These are phyloP conservation scores for Brassica balearica DNA, from an alignment of 441 rosid species.

Conservation along the genomic window DNA sequence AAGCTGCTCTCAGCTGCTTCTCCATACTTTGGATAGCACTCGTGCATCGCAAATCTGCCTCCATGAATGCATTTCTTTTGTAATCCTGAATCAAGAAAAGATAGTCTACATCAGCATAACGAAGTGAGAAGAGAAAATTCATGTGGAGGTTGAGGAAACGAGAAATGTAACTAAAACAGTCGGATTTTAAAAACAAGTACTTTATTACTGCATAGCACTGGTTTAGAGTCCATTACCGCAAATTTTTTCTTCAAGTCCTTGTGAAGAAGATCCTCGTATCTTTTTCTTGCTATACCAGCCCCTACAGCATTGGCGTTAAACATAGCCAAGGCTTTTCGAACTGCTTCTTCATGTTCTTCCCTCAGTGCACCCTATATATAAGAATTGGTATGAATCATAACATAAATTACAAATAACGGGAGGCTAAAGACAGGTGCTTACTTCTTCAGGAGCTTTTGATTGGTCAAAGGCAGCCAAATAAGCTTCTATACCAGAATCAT, in stretches of 20 bases:
- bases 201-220: neutral
- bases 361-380: conserved; percentile 71
- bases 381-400: conserved; percentile 42
- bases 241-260: conserved; percentile 81
- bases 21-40: conserved; percentile 85
- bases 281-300: conserved; percentile 79
- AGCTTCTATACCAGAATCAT: conserved; percentile 78
- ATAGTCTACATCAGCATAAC: conserved; percentile 19
- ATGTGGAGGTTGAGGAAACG: neutral
- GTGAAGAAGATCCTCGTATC: conserved; percentile 84
- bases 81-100: conserved; percentile 65
- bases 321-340: conserved; percentile 69
- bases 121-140: conserved; percentile 12
- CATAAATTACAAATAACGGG: conserved; percentile 27
- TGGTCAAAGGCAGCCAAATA: conserved; percentile 77
- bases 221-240: conserved; percentile 59
- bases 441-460: conserved; percentile 89
- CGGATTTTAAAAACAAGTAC: neutral
- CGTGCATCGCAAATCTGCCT: conserved; percentile 86
- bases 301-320: conserved; percentile 91
- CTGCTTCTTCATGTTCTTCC: conserved; percentile 94
- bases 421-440: conserved; percentile 47
- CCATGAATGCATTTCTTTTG: conserved; percentile 82
- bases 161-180: neutral
- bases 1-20: conserved; percentile 91